phyloP scores from a whole-genome alignment of 129 eudicot genomes.

The Tagetes erecta region DNA sequence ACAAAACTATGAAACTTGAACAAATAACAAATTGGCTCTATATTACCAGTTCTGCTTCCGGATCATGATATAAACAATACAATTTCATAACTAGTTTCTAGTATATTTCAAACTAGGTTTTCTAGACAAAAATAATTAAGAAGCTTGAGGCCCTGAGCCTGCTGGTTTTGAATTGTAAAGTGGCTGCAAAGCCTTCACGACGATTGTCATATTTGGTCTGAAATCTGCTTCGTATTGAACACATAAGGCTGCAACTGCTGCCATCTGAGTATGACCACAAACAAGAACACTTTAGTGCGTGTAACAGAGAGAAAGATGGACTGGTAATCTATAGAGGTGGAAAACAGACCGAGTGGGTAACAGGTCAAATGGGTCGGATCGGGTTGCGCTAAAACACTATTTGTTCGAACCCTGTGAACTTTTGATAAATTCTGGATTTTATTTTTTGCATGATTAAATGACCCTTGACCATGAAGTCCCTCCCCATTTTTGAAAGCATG shows the following conservation, averaged over 20 bases:
- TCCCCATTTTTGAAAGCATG: not conserved
- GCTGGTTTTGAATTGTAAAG: constrained; percentile 79
- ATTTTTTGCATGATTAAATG: too few species aligned
- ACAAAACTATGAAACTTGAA: constrained; percentile 33
- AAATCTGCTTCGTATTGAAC: constrained; percentile 98
- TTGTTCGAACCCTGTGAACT: not conserved
- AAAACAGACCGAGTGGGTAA: not conserved
- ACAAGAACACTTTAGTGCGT: constrained; percentile 10
- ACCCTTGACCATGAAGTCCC: not conserved
- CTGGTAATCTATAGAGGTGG: not conserved
- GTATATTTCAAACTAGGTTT: constrained; percentile 30
- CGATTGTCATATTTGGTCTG: constrained; percentile 96
- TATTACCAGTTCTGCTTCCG: constrained; percentile 20
- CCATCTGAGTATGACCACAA: constrained; percentile 56
- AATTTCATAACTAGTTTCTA: constrained; percentile 25
- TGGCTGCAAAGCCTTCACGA: constrained; percentile 96
- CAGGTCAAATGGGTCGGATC: not conserved
- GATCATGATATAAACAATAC: constrained; percentile 25
- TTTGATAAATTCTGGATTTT: too few species aligned
- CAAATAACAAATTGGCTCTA: constrained; percentile 31
- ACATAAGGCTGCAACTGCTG: constrained; percentile 96
- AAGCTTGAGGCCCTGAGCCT: constrained; percentile 55
- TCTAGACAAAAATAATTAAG: constrained; percentile 31
- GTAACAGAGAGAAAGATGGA: not conserved
- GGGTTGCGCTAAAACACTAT: not conserved